These are phyloP conservation scores for Yamadazyma paraphyllophila DNA, from an alignment of 805 yeast genomes.

Conservation along the genomic window DNA sequence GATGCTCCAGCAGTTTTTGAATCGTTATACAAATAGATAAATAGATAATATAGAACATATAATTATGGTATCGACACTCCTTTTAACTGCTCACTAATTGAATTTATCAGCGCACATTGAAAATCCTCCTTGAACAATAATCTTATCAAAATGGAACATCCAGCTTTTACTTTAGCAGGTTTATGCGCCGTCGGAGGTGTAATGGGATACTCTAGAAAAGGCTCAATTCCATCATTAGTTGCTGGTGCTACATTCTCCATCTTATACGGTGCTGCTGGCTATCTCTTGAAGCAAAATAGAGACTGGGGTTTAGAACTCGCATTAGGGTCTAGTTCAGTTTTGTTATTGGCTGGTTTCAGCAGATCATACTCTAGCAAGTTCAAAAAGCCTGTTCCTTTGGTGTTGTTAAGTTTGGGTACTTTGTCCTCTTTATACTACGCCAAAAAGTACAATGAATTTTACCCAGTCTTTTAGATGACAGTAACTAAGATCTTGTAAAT, in stretches of 20 bases:
- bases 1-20: constrained; percentile 16
- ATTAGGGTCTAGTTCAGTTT: constrained; percentile 62
- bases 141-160: constrained; percentile 58
- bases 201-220: constrained; percentile 64
- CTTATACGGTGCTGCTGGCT: constrained; percentile 68
- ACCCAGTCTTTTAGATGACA: constrained; percentile 25
- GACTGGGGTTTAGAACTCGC: constrained; percentile 84
- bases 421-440: constrained; percentile 66
- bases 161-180: constrained; percentile 69
- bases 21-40: not conserved
- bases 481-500: too few relatives aligned
- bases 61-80: not conserved
- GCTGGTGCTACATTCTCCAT: constrained; percentile 69
- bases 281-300: constrained; percentile 66
- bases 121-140: not conserved
- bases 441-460: constrained; percentile 73
- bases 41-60: not conserved
- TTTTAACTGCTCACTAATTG: not conserved
- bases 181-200: constrained; percentile 68
- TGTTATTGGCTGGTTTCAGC: constrained; percentile 69
- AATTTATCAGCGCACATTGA: not conserved
- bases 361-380: constrained; percentile 61
- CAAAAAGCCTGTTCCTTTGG: constrained; percentile 73
- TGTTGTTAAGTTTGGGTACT: constrained; percentile 61
- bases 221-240: constrained; percentile 74